Evolutionary conservation across 495 filamentous ascomycete genomes (phyloP), one percentile per base, ranked within the genome.

Genomic region (Beverwykella pulmonaria): DNA sequence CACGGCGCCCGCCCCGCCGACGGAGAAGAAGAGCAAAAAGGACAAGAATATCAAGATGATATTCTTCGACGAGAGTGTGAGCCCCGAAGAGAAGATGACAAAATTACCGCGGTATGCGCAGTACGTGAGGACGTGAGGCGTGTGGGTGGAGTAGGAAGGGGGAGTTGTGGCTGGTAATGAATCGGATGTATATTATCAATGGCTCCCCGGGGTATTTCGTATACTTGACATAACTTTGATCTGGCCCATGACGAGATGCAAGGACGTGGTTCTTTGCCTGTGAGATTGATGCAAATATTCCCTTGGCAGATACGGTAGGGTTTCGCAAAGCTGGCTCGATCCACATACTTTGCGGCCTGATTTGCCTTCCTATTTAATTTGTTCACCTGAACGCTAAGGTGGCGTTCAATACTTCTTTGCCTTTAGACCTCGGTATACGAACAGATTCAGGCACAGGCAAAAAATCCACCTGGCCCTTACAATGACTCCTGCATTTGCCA

Each of bases 81-180:
- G 90, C 69, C 91, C 91, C 25, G 92, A 96, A 78, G 92, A 96
- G 80, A 91, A 86, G 78, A 92, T 93, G 90, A 87, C 90, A 27
- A 75, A 78, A 68, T 78, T 95, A 78, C 82, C 90, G 53, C 87
- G 86, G 79, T 96, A 93, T 80, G 86, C 87, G 72, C 25, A n/a
- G 10, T 44, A 23, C 20, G 23, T 61, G 27, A 19, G 59, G 26
- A 61, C 44, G 19, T 61, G 47, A 53, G 25, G 6, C n/a, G 6
- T 52, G 48, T 4, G 9, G 9, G 2, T 52, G 15, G 39, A 14
- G 39, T 14, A 15, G 39, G 39, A 5, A 5, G 30, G 30, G 17
- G 39, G 39, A 44, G 39, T 44, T 44, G 17, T 44, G 39, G 39
- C 8, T 44, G 39, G 6, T 44, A 44, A 44, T 44, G 39, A 44